Conservation (phyloP, 192 early-diverging fungal species). For the Obelidium mucronatum region DNA sequence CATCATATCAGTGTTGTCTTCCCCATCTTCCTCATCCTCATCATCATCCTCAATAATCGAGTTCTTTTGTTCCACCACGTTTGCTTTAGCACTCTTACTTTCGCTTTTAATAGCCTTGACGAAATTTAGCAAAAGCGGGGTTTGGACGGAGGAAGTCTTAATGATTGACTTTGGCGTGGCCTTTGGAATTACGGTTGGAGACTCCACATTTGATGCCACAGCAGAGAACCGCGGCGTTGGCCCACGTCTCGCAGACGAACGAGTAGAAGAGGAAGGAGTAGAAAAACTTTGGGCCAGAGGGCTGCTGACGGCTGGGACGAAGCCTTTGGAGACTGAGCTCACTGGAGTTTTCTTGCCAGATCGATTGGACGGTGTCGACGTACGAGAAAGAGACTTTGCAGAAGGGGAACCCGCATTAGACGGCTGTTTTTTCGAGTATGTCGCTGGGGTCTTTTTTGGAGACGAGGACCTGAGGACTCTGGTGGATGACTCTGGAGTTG, state of each 20-base stretch:
- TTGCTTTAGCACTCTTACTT: background rate
- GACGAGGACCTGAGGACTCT: background rate
- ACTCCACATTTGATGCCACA: no score
- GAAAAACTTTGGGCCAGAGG: background rate
- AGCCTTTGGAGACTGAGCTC: background rate
- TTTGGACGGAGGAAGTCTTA: background rate
- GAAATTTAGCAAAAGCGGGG: conserved; percentile 11
- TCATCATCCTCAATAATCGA: conserved; percentile 3
- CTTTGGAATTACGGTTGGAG: background rate
- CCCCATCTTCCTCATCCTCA: background rate
- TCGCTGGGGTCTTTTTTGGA: background rate
- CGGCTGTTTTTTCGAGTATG: no score
- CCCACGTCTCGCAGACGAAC: background rate
- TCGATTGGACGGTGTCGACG: background rate
- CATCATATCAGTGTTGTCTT: background rate
- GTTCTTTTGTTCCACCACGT: background rate
- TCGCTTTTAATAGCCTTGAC: conserved; percentile 16
- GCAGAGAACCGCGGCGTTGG: no score
- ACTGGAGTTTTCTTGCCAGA: background rate
- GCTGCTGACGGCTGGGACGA: background rate
- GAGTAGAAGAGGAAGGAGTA: background rate
- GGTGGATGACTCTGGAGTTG: background rate
- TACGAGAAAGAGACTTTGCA: background rate
- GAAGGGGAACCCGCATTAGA: background rate
- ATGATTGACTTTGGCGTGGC: background rate